Base-by-base conservation (phyloP, 768 basidiomycete species). In the Phaffia australis region DNA sequence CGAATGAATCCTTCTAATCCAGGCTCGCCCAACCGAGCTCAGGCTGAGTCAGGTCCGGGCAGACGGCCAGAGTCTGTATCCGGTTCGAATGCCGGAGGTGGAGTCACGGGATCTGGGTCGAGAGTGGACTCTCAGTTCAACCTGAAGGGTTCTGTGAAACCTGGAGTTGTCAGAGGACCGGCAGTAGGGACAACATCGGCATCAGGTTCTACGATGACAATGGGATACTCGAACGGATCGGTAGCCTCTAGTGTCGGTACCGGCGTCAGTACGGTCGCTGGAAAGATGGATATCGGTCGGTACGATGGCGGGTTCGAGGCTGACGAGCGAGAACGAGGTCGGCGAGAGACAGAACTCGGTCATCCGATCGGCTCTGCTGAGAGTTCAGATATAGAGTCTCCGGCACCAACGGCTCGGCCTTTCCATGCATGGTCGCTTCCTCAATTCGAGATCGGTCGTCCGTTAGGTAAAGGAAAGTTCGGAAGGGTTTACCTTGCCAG, bases 401-500 rank as follows among this genome's bases (percentile, higher is more conserved):
- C 2, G 2, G n/a, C 49, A 30, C 29, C 25, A 52, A 42, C 59
- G 7, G 18, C 48, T 21, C 60, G 66, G 1, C 61, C 47, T 0
- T 56, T 63, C 56, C 70, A 69, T 27, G 88, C 90, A 72, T 91
- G 92, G 87, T 84, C 83, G 35, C 79, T 98, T 4, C 83, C 83
- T 66, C 82, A 85, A 63, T 95, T 99, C 72, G 90, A 95, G 70
- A 94, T 98, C 73, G 94, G 95, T 21, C 84, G 91, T 15, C 91
- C 92, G 3, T 81, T 99, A 1, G 95, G 95, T n/a, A 97, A 98
- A 76, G 95, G 95, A 56, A 98, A 98, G 79, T 99, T 98, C 72
- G 95, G 95, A 0, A 87, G 91, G 2, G 95, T 99, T 29, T 98
- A 99, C 80, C 93, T 98, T 86, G 91, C 94, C 55, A 84, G 93